Evolutionary conservation across 768 basidiomycete species (phyloP).

Genomic region (Lepiota subincarnata): DNA sequence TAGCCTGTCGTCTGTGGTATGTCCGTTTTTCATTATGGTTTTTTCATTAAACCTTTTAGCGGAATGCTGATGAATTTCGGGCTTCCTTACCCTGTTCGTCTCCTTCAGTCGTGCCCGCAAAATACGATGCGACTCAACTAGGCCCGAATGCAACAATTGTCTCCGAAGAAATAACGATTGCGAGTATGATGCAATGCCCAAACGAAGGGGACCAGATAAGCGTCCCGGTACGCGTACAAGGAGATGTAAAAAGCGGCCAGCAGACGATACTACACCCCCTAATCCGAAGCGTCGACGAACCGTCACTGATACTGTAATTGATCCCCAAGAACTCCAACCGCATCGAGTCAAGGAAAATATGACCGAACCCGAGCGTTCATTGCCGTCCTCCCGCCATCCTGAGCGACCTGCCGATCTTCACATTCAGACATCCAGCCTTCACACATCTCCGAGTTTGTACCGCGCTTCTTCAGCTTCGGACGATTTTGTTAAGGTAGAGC

Average conservation of each 20-base stretch:
- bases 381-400: constrained; percentile 19
- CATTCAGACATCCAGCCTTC: constrained; percentile 14
- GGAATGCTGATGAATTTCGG: constrained; percentile 28
- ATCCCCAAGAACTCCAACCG: constrained; percentile 27
- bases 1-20: constrained; percentile 83
- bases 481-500: constrained; percentile 11
- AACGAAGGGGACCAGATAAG: constrained; percentile 83
- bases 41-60: constrained; percentile 40
- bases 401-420: constrained; percentile 19
- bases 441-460: constrained; percentile 3
- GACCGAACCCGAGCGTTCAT: constrained; percentile 21
- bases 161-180: constrained; percentile 72
- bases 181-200: constrained; percentile 76
- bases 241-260: constrained; percentile 77
- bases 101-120: constrained; percentile 70
- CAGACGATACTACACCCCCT: constrained; percentile 47
- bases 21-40: constrained; percentile 29
- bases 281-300: constrained; percentile 52
- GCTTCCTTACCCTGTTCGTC: constrained; percentile 26
- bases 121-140: constrained; percentile 81
- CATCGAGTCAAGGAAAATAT: constrained; percentile 39
- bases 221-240: constrained; percentile 79
- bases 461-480: constrained; percentile 2
- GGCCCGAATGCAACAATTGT: constrained; percentile 81
- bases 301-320: constrained; percentile 22